Base-by-base conservation (phyloP, 768 basidiomycete species). In the Mycena capillaripes region DNA sequence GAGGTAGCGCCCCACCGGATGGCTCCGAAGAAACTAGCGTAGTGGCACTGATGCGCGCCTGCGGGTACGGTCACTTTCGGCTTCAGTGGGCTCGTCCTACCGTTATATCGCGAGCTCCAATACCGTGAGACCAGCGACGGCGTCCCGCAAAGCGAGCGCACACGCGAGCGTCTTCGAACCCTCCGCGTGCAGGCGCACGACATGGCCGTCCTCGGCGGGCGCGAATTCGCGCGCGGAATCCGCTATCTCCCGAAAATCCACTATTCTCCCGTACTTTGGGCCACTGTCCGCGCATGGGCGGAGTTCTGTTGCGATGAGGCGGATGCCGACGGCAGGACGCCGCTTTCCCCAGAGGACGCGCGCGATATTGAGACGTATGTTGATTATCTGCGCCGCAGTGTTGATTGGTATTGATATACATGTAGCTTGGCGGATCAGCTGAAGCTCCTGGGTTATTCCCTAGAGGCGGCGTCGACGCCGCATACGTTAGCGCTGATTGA, bases 101-200 rank as follows among this genome's bases (percentile, higher is more conserved):
- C 65, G n/a, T 48, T 66, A 10, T 58, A 66, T 29, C 55, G 32
- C 25, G 65, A 57, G 56, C 38, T 66, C 29, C 60, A 62, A 32
- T 48, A 42, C 16, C 58, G 36, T 38, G 36, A 42, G 25, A 29
- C 38, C 14, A 8, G 38, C 25, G 42, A 36, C 21, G 16, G 21
- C 38, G 27, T n/a, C 2, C n/a, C 23, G 32, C 34, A 29, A 10
- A 10, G 38, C 38, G 11, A 21, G 11, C 52, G 48, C 12, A 58
- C 16, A 30, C 55, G 53, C 30, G 50, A 25, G 30, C 69, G 53
- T 9, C 29, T 70, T 23, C 17, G 11, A 4, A 12, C 55, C 0
- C 52, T 70, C 6, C 60, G 69, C 27, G 14, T 25, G 34, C 70
- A 58, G 27, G 64, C 70, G 23, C 70, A 42, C 57, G 63, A 60